Conservation (phyloP, 2,329 filamentous ascomycete species). For the Apiospora sp. region DNA sequence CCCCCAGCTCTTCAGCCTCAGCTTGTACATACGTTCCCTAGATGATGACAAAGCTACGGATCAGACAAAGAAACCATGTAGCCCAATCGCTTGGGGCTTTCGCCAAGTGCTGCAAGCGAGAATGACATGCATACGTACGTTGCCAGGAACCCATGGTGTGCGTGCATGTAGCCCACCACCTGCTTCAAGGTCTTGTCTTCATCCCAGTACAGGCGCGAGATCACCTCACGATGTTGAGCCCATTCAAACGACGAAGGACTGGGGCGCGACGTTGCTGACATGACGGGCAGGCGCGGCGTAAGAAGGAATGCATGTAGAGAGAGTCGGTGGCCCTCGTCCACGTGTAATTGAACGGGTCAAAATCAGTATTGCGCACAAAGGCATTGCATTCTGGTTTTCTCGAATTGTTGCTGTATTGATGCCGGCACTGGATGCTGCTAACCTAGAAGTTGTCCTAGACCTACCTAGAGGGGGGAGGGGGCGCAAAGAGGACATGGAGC, state of each 20-base stretch:
- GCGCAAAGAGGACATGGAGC: not conserved
- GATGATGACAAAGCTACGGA: not conserved
- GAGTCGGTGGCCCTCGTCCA: not conserved
- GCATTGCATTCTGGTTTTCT: not conserved
- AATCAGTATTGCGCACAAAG: not conserved
- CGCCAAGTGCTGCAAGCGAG: not conserved
- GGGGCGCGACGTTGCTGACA: not conserved
- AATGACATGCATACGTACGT: not conserved
- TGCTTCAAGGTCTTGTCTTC: conserved; percentile 8
- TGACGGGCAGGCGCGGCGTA: not conserved
- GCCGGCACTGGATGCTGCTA: not conserved
- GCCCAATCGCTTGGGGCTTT: not conserved
- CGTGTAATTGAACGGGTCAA: not conserved
- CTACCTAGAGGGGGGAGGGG: too few species aligned
- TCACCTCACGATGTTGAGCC: conserved; percentile 4
- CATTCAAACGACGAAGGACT: not conserved
- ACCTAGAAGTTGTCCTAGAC: too few species aligned
- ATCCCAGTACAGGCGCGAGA: conserved; percentile 15
- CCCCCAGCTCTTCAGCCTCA: conserved; percentile 11
- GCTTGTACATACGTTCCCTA: conserved; percentile 9
- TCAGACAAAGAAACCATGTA: not conserved
- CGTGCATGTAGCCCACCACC: conserved; percentile 4
- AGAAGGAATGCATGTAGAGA: not conserved
- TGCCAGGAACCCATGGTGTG: not conserved
- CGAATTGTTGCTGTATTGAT: not conserved